These are phyloP conservation scores for Solanum acaule DNA, from an alignment of 257 asterid genomes.

Conservation along the genomic window DNA sequence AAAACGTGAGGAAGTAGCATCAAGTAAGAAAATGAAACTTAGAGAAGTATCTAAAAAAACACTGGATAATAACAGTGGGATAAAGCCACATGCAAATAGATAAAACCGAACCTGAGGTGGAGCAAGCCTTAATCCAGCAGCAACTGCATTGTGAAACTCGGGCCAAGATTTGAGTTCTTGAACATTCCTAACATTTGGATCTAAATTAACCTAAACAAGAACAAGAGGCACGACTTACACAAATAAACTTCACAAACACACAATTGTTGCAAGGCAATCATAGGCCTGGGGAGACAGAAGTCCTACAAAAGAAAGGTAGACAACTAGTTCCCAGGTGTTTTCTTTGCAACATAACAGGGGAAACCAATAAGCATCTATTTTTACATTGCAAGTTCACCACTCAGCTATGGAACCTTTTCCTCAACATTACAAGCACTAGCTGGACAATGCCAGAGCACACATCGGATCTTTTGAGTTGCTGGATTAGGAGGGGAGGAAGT, in stretches of 20 bases:
- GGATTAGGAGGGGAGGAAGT: too few species aligned
- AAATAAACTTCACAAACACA: not conserved
- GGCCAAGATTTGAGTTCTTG: conserved; percentile 95
- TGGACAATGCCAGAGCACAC: too few species aligned
- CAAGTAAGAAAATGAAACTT: not conserved
- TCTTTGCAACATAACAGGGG: too few species aligned
- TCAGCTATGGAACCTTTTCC: too few species aligned
- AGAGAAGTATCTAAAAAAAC: not conserved
- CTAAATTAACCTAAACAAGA: conserved; percentile 65
- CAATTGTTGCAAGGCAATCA: not conserved
- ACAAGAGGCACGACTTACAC: not conserved
- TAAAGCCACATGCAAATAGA: not conserved
- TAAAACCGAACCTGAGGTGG: conserved; percentile 68
- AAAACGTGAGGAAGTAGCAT: not conserved
- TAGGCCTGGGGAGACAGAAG: not conserved
- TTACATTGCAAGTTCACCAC: too few species aligned
- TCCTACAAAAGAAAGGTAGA: too few species aligned
- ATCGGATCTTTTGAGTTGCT: too few species aligned
- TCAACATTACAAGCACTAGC: too few species aligned
- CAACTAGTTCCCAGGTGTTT: too few species aligned
- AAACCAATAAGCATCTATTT: too few species aligned
- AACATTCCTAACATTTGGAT: conserved; percentile 74
- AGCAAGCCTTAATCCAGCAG: conserved; percentile 92
- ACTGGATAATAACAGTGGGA: not conserved
- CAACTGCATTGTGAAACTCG: conserved; percentile 98